Base-by-base conservation (phyloP, 1,139 yeast genomes). In the Debaryomyces sp. region DNA sequence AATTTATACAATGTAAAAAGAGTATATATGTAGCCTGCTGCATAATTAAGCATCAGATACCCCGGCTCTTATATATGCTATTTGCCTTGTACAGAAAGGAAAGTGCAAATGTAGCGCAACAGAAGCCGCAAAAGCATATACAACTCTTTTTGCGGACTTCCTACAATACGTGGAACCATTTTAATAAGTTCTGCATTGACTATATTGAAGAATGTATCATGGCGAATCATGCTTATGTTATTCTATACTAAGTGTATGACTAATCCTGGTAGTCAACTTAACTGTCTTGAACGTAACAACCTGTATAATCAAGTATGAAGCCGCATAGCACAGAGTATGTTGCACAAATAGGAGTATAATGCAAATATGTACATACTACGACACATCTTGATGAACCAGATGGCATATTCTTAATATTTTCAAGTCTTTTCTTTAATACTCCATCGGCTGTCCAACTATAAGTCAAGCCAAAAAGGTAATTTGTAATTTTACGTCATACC, bases 81-180 rank as follows among this genome's bases (percentile, higher is more conserved):
- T 12, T 26, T 26, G 29, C 5, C 5, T 26, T 26, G 29, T 9
- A 26, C 29, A 26, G 10, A 26, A 6, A 26, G 29, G 29, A 26
- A 26, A 26, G 29, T 26, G 8, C 29, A 26, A 26, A 26, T 9
- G 5, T 26, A 9, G 29, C 8, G 12, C 9, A 8, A 3, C 29
- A 8, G 29, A 26, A 26, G 10, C 12, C 12, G 4, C 29, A 26
- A 8, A 26, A 8, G 12, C 29, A 26, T 26, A 26, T 23, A 23
- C 9, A 23, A 23, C 7, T 23, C 26, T 85, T 23, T 23, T 23
- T 23, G 9, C 7, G 7, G 26, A 8, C 26, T 23, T 23, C 5
- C 26, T 23, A 23, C 26, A 23, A 23, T 23, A 23, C 5, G 9
- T 23, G 7, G 26, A 8, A 8, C 26, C 26, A 23, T n/a, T 23